Evolutionary conservation across 2,329 filamentous ascomycete genomes (phyloP).

Genomic region (Aspergillus aculeatinus): DNA sequence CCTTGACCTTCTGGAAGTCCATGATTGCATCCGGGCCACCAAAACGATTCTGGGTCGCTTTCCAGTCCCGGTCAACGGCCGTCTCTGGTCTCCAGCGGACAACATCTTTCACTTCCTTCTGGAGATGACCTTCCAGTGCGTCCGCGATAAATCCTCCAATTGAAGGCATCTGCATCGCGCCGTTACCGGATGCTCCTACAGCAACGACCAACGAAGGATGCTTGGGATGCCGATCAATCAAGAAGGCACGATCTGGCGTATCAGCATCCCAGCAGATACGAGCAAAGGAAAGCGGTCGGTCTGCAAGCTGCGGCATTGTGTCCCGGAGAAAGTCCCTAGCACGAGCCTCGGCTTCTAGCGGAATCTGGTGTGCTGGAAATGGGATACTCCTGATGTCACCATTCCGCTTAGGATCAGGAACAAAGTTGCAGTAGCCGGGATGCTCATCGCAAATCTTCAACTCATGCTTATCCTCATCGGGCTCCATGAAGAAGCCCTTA

Average conservation of each 20-base stretch:
- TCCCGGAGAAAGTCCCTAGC: slow-evolving; percentile 51
- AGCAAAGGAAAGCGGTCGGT: slow-evolving; percentile 52
- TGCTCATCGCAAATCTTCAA: slow-evolving; percentile 53
- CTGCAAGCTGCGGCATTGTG: slow-evolving; percentile 54
- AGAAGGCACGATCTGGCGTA: slow-evolving; percentile 53
- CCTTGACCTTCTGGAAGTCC: slow-evolving; percentile 45
- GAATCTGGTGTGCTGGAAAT: slow-evolving; percentile 46
- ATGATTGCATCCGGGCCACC: slow-evolving; percentile 50
- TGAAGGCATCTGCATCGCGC: slow-evolving; percentile 49
- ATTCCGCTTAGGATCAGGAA: slow-evolving; percentile 23
- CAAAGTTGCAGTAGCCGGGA: slow-evolving; percentile 55
- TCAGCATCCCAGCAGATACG: slow-evolving; percentile 60
- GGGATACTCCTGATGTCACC: slow-evolving; percentile 34
- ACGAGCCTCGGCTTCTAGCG: slow-evolving; percentile 48
- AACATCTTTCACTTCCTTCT: slow-evolving; percentile 41
- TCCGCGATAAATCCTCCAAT: slow-evolving; percentile 53
- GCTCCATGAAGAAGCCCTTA: slow-evolving; percentile 52
- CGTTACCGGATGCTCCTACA: slow-evolving; percentile 27
- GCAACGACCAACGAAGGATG: slow-evolving; percentile 44
- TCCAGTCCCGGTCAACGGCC: slow-evolving; percentile 47
- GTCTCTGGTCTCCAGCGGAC: slow-evolving; percentile 55
- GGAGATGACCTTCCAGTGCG: slow-evolving; percentile 46
- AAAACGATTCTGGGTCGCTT: slow-evolving; percentile 48
- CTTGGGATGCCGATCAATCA: slow-evolving; percentile 53
- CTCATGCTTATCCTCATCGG: slow-evolving; percentile 42